Base-by-base conservation (phyloP, 768 basidiomycete genomes). In the Leucocoprinus leucothites region DNA sequence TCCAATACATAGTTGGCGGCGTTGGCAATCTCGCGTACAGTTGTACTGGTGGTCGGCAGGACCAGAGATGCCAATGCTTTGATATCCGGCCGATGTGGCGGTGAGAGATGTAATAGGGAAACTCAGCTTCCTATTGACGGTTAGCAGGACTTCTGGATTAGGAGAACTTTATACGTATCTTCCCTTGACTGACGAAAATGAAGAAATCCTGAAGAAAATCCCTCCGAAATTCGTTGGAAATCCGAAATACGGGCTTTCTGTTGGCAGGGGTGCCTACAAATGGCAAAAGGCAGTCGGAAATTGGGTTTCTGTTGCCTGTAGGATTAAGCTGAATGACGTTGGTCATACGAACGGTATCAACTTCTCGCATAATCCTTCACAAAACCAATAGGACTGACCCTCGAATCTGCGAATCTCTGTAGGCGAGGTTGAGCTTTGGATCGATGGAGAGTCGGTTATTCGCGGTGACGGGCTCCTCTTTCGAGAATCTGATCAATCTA, bases 71-170 rank as follows among this genome's bases (percentile, higher is more conserved):
- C 64, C 74, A 77, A 47, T 90, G 88, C 65, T 90, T 91, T 66
- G 72, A 84, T 61, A 63, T 87, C 1, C 74, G 89, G 6, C 74
- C 84, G 13, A 91, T 91, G 89, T 91, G 87, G 87, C 77, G 86
- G 83, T 83, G 38, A 13, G 38, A 4, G 38, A 3, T 38, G 38
- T 3, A n/a, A 55, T 14, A 26, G 72, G 58, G 43, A 42, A 26
- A 9, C 14, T n/a, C 25, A 18, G 19, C 26, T 26, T 31, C 36
- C 13, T 51, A 18, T 19, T 28, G 36, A 24, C 6, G n/a, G 13
- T 25, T 16, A 21, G 9, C 58, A 85, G 86, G 58, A 67, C 75
- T 1, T 67, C 79, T 19, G 81, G 79, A 2, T 63, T 62, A 13
- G 86, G 82, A 18, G 89, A 91, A 61, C 66, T 89, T 1, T 91